These are phyloP conservation scores for Carex arenaria DNA, from an alignment of 202 grass and related monocot genomes.

Conservation along the genomic window DNA sequence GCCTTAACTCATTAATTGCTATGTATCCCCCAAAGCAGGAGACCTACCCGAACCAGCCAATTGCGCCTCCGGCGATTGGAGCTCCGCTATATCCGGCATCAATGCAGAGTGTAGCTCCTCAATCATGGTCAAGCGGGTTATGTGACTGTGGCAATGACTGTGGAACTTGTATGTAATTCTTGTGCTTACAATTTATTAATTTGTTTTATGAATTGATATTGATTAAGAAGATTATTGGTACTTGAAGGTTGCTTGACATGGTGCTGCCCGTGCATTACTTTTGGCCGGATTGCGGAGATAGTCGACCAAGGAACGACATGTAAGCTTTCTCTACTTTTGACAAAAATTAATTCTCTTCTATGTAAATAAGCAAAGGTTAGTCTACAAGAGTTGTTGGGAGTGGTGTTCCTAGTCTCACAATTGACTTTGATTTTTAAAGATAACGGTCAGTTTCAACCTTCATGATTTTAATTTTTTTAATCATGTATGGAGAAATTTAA, in stretches of 20 bases:
- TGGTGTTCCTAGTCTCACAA: background rate
- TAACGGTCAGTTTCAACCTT: background rate
- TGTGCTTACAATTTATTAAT: background rate
- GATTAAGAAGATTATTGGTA: background rate
- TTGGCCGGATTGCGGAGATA: conserved; percentile 48
- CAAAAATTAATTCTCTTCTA: too few relatives aligned
- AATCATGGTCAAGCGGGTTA: conserved; percentile 45
- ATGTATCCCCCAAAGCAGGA: conserved; percentile 39
- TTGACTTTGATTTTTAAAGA: background rate
- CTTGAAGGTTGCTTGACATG: conserved; percentile 57
- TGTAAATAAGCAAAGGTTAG: too few relatives aligned
- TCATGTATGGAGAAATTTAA: too few relatives aligned
- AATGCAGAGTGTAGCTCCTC: background rate
- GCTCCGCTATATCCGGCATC: conserved; percentile 4
- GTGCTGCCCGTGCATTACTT: conserved; percentile 73
- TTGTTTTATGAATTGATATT: background rate
- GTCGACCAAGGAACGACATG: conserved; percentile 57
- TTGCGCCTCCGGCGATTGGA: background rate
- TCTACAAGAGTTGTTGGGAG: too few relatives aligned
- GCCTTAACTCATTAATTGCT: background rate
- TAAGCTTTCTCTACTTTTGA: conserved; percentile 17
- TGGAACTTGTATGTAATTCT: conserved; percentile 44
- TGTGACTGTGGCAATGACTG: conserved; percentile 53
- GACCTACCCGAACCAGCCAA: background rate
- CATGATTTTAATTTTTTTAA: too few relatives aligned